Conservation (phyloP, 768 basidiomycete species). For the Pluteus cervinus region DNA sequence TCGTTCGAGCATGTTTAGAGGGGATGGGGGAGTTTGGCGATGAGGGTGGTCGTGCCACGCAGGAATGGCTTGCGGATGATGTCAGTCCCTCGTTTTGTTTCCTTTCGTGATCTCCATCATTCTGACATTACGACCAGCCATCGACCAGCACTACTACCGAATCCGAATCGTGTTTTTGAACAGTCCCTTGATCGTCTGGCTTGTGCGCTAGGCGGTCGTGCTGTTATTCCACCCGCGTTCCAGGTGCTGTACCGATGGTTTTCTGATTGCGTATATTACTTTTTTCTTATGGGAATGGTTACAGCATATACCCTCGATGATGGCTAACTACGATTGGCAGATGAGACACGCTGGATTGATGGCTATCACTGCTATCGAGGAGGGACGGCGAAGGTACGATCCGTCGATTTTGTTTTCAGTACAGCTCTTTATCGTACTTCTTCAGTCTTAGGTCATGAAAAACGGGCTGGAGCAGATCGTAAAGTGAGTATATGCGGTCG, state of each 20-base stretch:
- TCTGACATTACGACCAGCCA: slow-evolving; percentile 37
- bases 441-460: slow-evolving; percentile 53
- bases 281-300: background rate
- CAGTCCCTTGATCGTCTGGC: slow-evolving; percentile 78
- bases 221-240: slow-evolving; percentile 74
- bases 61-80: slow-evolving; percentile 77
- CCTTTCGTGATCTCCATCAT: background rate
- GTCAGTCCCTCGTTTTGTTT: slow-evolving; percentile 39
- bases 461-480: slow-evolving; percentile 78
- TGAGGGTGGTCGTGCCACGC: no score
- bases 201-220: slow-evolving; percentile 69
- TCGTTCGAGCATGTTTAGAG: slow-evolving; percentile 72
- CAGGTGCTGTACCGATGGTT: slow-evolving; percentile 24
- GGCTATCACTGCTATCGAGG: slow-evolving; percentile 80
- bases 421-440: slow-evolving; percentile 4
- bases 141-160: slow-evolving; percentile 54
- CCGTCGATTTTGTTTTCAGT: background rate
- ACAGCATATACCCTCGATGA: slow-evolving; percentile 73
- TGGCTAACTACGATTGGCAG: slow-evolving; percentile 78
- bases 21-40: slow-evolving; percentile 79
- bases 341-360: slow-evolving; percentile 82
- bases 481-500: slow-evolving; percentile 61
- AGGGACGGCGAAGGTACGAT: slow-evolving; percentile 68
- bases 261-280: background rate
- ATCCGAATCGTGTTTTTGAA: slow-evolving; percentile 62